Conservation (phyloP, 805 yeast species). For the Pichia deserticola region DNA sequence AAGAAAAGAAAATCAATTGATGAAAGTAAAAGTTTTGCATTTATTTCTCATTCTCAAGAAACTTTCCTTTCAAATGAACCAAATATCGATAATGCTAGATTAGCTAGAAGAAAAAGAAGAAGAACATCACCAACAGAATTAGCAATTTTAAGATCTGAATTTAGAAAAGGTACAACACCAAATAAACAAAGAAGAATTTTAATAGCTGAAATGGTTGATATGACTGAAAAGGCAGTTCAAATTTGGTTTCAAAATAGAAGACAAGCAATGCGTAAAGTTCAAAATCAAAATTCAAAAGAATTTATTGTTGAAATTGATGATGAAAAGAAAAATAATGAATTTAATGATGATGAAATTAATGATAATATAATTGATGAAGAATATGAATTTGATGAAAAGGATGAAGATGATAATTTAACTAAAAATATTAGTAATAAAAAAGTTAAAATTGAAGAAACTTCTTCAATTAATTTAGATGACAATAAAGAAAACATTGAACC, state of each 20-base stretch:
- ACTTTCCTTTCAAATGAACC: conserved; percentile 83
- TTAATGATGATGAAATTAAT: not conserved
- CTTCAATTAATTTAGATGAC: too few species aligned
- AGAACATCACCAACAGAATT: conserved; percentile 89
- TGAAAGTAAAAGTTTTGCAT: conserved; percentile 54
- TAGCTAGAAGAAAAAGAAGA: conserved; percentile 91
- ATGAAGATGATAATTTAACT: too few species aligned
- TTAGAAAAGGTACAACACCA: conserved; percentile 72
- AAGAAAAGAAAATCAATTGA: conserved; percentile 17
- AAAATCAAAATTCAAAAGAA: not conserved
- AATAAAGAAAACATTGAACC: conserved; percentile 6
- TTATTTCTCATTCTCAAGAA: conserved; percentile 87
- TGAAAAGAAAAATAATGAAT: not conserved
- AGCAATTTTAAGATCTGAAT: conserved; percentile 73
- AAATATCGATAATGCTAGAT: conserved; percentile 77
- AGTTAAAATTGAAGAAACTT: too few species aligned
- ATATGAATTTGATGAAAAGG: not conserved
- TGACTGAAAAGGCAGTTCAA: conserved; percentile 98
- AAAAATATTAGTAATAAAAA: too few species aligned
- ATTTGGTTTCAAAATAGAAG: conserved; percentile 97
- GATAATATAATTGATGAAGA: not conserved
- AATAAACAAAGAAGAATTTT: conserved; percentile 65
- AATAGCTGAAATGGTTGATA: conserved; percentile 73
- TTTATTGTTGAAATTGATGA: not conserved
- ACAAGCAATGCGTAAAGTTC: conserved; percentile 59